Conservation (phyloP, 2,329 filamentous ascomycete genomes). For the Dryadomyces quercivorus region DNA sequence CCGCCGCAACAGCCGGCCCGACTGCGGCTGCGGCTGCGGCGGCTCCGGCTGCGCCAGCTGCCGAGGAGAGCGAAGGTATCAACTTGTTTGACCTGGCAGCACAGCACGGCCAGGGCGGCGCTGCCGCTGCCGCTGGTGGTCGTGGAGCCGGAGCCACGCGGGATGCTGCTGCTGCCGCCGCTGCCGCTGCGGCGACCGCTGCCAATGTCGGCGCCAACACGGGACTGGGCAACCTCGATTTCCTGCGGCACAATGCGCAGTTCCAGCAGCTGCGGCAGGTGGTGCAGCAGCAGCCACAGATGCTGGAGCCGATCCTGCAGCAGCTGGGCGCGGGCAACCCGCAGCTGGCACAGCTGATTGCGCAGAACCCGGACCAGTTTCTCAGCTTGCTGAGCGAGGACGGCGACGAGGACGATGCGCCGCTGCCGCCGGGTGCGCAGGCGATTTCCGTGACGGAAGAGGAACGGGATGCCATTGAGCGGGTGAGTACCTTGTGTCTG, state of each 20-base stretch:
- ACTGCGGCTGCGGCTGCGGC: slow-evolving; percentile 29
- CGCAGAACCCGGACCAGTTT: slow-evolving; percentile 86
- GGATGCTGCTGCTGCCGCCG: slow-evolving; percentile 21
- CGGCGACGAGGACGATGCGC: slow-evolving; percentile 62
- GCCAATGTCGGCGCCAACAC: slow-evolving; percentile 34
- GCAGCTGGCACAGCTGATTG: slow-evolving; percentile 83
- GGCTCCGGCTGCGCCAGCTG: slow-evolving; percentile 27
- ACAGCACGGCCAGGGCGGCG: slow-evolving; percentile 44
- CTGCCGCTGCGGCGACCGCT: slow-evolving; percentile 29
- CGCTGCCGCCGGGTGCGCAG: slow-evolving; percentile 77
- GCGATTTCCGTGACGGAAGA: slow-evolving; percentile 88
- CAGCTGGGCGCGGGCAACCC: slow-evolving; percentile 93
- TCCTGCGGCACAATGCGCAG: slow-evolving; percentile 87
- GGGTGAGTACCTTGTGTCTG: no score
- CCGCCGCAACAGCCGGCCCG: slow-evolving; percentile 23
- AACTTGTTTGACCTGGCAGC: slow-evolving; percentile 93
- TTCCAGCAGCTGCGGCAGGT: slow-evolving; percentile 97
- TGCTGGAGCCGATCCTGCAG: slow-evolving; percentile 96
- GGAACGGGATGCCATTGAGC: slow-evolving; percentile 92
- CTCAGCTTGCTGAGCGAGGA: slow-evolving; percentile 82
- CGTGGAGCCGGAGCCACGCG: slow-evolving; percentile 24
- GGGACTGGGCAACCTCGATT: slow-evolving; percentile 72
- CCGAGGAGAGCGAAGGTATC: slow-evolving; percentile 54
- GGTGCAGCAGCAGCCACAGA: slow-evolving; percentile 93
- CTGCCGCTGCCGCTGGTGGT: slow-evolving; percentile 23